A percentile compares a stretch with the other conserved stretches of the same genome.
These are phyloP conservation scores for Schwanniomyces vanrijiae DNA, from an alignment of 805 yeast genomes.

Conservation along the genomic window DNA sequence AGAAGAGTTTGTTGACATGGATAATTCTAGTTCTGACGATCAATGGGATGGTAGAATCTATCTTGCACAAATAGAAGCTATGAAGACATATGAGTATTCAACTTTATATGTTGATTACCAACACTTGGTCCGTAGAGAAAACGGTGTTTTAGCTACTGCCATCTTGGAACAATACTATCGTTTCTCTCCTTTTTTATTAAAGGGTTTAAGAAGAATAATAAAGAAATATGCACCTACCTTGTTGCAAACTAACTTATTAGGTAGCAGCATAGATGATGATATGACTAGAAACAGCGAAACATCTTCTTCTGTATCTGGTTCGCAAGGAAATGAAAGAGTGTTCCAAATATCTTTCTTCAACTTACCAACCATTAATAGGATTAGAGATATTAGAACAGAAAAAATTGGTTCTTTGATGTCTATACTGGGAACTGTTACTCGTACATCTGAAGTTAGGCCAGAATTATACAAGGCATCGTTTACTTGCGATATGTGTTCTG, in stretches of 20 bases:
- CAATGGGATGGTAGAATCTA: slow-evolving; percentile 60
- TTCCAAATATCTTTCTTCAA: slow-evolving; percentile 89
- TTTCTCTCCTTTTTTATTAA: slow-evolving; percentile 79
- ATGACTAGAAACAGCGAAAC: slow-evolving; percentile 23
- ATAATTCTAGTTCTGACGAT: slow-evolving; percentile 25
- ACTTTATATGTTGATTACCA: slow-evolving; percentile 85
- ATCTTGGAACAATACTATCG: slow-evolving; percentile 90
- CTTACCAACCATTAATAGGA: slow-evolving; percentile 76
- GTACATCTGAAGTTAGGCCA: slow-evolving; percentile 95
- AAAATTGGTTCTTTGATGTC: slow-evolving; percentile 82
- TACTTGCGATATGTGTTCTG: slow-evolving; percentile 84
- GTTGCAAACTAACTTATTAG: slow-evolving; percentile 44
- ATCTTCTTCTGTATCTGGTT: slow-evolving; percentile 40
- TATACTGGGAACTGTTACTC: slow-evolving; percentile 91
- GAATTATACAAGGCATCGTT: slow-evolving; percentile 86
- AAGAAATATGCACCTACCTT: slow-evolving; percentile 74
- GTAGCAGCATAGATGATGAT: slow-evolving; percentile 18
- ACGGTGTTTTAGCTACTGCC: slow-evolving; percentile 87
- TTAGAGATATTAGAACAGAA: slow-evolving; percentile 88
- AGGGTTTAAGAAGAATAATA: slow-evolving; percentile 72
- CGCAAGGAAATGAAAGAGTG: slow-evolving; percentile 62
- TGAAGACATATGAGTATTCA: slow-evolving; percentile 71
- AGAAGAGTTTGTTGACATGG: slow-evolving; percentile 55
- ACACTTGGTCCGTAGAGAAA: slow-evolving; percentile 72
- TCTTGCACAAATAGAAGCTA: slow-evolving; percentile 74